Evolutionary conservation across 306 rosid species (phyloP).

Genomic region (Pyrus communis): DNA sequence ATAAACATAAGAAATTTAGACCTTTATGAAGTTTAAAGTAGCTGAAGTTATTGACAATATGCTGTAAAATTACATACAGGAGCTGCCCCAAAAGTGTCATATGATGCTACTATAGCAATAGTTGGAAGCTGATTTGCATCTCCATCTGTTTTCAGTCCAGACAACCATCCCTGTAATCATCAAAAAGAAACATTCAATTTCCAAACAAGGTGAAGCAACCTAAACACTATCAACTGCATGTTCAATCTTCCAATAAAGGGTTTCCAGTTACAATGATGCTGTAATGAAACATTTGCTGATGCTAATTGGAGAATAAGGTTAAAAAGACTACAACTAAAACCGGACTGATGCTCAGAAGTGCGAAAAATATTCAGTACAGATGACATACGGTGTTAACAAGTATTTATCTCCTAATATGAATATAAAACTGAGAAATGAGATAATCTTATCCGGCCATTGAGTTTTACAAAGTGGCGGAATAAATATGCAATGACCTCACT

Average conservation of each 20-base stretch:
- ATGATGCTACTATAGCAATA: constrained; percentile 96
- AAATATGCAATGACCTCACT: background rate
- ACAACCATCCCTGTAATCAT: constrained; percentile 89
- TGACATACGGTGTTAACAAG: background rate
- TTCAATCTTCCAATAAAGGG: background rate
- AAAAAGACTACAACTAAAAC: background rate
- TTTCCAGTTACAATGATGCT: background rate
- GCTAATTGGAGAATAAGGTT: background rate
- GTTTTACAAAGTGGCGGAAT: background rate
- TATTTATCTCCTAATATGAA: background rate
- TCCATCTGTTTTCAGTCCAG: constrained; percentile 80
- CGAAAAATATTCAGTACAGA: background rate
- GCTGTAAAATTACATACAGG: constrained; percentile 57
- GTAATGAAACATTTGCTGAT: background rate
- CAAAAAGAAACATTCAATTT: background rate
- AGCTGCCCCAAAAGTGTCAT: constrained; percentile 95
- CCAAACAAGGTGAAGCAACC: background rate
- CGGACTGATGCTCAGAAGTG: background rate
- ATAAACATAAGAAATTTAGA: constrained; percentile 20
- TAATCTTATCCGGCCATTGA: background rate
- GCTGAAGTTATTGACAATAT: constrained; percentile 10
- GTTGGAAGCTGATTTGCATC: constrained; percentile 92
- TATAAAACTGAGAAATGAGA: too few relatives aligned
- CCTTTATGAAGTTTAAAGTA: constrained; percentile 17
- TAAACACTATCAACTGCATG: background rate